Conservation (phyloP, 2,329 filamentous ascomycete species). For the Calonectria pseudoreteaudii region DNA sequence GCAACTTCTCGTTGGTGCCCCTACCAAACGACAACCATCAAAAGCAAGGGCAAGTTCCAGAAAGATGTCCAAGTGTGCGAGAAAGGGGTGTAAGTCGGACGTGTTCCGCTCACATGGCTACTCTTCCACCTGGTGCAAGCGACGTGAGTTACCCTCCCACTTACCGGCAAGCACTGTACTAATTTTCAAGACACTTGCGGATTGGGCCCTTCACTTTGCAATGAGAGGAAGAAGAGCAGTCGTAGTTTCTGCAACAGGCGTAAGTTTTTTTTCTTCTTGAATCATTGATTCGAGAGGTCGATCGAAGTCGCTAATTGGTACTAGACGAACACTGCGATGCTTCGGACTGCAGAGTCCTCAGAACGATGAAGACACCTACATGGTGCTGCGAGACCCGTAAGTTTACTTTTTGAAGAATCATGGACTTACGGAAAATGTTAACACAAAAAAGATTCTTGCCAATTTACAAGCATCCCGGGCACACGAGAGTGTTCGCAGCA, state of each 20-base stretch:
- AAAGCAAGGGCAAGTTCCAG: not conserved
- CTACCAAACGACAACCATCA: not conserved
- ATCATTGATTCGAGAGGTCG: too few species aligned
- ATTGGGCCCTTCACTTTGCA: not conserved
- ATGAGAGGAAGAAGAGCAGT: not conserved
- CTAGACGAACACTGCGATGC: slow-evolving; percentile 1
- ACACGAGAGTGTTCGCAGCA: not conserved
- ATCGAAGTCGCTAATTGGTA: not conserved
- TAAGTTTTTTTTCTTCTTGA: not conserved
- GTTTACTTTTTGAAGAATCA: not conserved
- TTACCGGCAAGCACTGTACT: not conserved
- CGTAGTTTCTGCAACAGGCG: not conserved
- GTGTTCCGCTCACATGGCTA: not conserved
- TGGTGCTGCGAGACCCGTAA: slow-evolving; percentile 17
- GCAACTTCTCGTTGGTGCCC: not conserved
- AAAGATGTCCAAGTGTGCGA: not conserved
- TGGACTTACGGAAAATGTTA: not conserved
- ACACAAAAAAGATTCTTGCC: not conserved
- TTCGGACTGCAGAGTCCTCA: not conserved
- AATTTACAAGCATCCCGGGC: not conserved
- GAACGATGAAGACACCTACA: not conserved
- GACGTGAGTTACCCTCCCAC: not conserved
- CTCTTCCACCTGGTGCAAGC: slow-evolving; percentile 3
- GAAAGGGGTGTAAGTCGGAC: not conserved
- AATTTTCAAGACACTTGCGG: not conserved